Conservation (phyloP, 2,329 filamentous ascomycete species). For the Penicillium sp. region DNA sequence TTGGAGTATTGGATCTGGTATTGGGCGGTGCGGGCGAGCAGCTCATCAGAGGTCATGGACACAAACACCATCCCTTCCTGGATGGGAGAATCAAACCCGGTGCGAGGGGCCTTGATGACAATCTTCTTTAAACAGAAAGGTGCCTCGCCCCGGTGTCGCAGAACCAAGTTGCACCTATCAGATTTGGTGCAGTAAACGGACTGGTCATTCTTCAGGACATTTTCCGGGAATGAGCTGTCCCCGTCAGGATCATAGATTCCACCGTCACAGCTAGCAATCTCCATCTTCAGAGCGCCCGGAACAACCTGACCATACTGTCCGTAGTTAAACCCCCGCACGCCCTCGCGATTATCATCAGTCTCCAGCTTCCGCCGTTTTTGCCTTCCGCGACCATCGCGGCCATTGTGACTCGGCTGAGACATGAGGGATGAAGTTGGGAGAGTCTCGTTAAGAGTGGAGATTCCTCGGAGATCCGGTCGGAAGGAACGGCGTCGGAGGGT, state of each 20-base stretch:
- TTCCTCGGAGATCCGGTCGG: slow-evolving; percentile 6
- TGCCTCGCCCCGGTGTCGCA: slow-evolving; percentile 73
- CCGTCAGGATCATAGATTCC: slow-evolving; percentile 57
- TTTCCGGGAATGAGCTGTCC: slow-evolving; percentile 63
- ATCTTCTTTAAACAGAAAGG: slow-evolving; percentile 80
- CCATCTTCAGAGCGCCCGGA: slow-evolving; percentile 73
- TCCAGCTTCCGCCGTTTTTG: slow-evolving; percentile 68
- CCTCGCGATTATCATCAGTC: slow-evolving; percentile 51
- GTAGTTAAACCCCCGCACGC: slow-evolving; percentile 62
- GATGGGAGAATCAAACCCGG: slow-evolving; percentile 78
- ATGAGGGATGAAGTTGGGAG: slow-evolving; percentile 27
- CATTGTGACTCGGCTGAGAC: slow-evolving; percentile 22
- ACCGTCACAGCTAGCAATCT: slow-evolving; percentile 84
- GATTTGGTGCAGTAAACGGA: slow-evolving; percentile 87
- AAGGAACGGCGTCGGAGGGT: slow-evolving; percentile 12
- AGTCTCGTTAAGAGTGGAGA: slow-evolving; percentile 4
- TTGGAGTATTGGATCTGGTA: slow-evolving; percentile 66
- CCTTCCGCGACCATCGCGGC: slow-evolving; percentile 42
- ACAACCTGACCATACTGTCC: slow-evolving; percentile 84
- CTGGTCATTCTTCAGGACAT: slow-evolving; percentile 74
- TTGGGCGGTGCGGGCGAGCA: slow-evolving; percentile 65
- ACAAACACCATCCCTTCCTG: slow-evolving; percentile 91
- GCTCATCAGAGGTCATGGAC: slow-evolving; percentile 74
- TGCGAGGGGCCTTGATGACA: slow-evolving; percentile 76
- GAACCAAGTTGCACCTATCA: slow-evolving; percentile 79